These are phyloP conservation scores for Epicoccum sorghinum DNA, from an alignment of 2,329 filamentous ascomycete genomes.

Conservation along the genomic window DNA sequence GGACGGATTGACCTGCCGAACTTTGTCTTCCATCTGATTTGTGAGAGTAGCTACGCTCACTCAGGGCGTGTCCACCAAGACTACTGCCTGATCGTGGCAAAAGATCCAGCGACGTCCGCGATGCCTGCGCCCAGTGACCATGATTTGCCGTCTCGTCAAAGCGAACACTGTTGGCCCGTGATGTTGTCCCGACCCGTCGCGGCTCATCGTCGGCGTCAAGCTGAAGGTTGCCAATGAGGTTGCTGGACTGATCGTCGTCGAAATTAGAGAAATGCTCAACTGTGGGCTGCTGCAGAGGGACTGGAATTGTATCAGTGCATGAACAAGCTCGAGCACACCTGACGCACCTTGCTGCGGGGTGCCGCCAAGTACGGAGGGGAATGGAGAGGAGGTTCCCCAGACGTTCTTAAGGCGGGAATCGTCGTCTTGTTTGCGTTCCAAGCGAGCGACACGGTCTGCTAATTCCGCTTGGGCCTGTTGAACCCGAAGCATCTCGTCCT, in stretches of 20 bases:
- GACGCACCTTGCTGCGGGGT: conserved; percentile 85
- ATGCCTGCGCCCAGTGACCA: conserved; percentile 83
- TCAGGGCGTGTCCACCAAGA: conserved; percentile 78
- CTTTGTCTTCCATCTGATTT: conserved; percentile 96
- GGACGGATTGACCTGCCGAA: conserved; percentile 83
- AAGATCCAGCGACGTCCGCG: conserved; percentile 83
- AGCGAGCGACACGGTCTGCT: conserved; percentile 63
- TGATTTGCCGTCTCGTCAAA: conserved; percentile 97
- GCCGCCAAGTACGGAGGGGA: conserved; percentile 81
- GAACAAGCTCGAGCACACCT: neutral
- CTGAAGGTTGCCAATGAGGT: conserved; percentile 79
- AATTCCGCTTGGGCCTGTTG: conserved; percentile 67
- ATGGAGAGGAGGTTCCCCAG: conserved; percentile 84
- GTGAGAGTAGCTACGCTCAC: conserved; percentile 89
- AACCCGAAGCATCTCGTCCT: conserved; percentile 66
- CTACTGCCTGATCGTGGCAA: conserved; percentile 79
- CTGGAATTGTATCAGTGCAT: conserved; percentile 54
- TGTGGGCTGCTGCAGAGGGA: conserved; percentile 78
- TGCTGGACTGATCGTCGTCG: conserved; percentile 84
- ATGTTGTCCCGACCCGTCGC: conserved; percentile 82
- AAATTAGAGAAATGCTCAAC: conserved; percentile 88
- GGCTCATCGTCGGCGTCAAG: conserved; percentile 88
- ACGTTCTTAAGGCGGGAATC: conserved; percentile 77
- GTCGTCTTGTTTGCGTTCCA: conserved; percentile 68
- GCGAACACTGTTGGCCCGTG: conserved; percentile 93